A percentile compares a stretch with the other conserved stretches of the same genome.
Conservation (phyloP, 352 stramenopile genomes). For the Phytopythium vexans region DNA sequence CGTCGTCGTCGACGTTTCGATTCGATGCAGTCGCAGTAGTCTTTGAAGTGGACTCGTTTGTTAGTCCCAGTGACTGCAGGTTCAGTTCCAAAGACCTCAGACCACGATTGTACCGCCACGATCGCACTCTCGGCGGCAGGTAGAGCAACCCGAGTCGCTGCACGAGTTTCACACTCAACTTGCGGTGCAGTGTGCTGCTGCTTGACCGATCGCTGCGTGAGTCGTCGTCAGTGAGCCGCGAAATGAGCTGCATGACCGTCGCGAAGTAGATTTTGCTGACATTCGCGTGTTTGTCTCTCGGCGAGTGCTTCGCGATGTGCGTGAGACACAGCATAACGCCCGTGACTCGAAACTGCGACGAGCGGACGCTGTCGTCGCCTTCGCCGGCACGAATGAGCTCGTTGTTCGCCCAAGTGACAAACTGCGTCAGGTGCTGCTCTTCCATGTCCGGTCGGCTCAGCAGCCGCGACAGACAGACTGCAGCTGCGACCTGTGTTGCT, state of each 20-base stretch:
- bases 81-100: slow-evolving; percentile 93
- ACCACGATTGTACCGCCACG: slow-evolving; percentile 96
- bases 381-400: slow-evolving; percentile 41
- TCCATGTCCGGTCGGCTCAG: slow-evolving; percentile 97
- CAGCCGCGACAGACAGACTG: slow-evolving; percentile 92
- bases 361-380: slow-evolving; percentile 29
- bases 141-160: slow-evolving; percentile 93
- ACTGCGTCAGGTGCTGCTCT: slow-evolving; percentile 81
- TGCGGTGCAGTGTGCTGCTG: slow-evolving; percentile 87
- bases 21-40: slow-evolving; percentile 1
- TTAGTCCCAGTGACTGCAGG: slow-evolving; percentile 53
- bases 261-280: slow-evolving; percentile 73
- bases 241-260: slow-evolving; percentile 69
- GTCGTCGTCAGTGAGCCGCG: slow-evolving; percentile 54
- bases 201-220: slow-evolving; percentile 26
- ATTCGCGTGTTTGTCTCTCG: slow-evolving; percentile 63
- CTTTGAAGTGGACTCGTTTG: not conserved
- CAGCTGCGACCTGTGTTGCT: slow-evolving; percentile 89
- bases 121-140: slow-evolving; percentile 91
- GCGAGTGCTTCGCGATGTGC: slow-evolving; percentile 79
- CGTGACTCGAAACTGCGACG: slow-evolving; percentile 74
- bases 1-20: slow-evolving; percentile 11
- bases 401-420: slow-evolving; percentile 86
- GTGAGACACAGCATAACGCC: slow-evolving; percentile 78
- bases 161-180: slow-evolving; percentile 97